phyloP scores from a whole-genome alignment of 495 filamentous ascomycete species.

The Neurospora sp. region DNA sequence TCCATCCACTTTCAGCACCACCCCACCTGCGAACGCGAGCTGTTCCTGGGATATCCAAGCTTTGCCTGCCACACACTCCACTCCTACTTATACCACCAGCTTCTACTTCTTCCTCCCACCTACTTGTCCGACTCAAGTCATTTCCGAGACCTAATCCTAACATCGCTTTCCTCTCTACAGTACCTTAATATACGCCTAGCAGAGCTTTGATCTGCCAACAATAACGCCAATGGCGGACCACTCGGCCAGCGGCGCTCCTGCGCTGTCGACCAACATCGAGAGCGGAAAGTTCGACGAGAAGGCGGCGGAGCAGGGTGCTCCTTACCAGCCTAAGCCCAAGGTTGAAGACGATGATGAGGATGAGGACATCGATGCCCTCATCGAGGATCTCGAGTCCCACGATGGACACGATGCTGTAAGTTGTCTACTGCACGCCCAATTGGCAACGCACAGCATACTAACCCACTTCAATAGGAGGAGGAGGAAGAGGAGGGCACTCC shows the following conservation, averaged over 20 bases:
- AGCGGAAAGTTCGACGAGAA: constrained; percentile 49
- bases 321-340: constrained; percentile 21
- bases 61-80: background rate
- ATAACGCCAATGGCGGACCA: constrained; percentile 37
- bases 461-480: constrained; percentile 26
- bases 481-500: constrained; percentile 45
- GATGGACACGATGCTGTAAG: constrained; percentile 47
- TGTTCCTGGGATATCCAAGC: background rate
- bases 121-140: background rate
- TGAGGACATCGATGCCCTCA: constrained; percentile 70
- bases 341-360: constrained; percentile 49
- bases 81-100: constrained; percentile 1
- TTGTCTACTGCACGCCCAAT: background rate
- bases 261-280: constrained; percentile 45
- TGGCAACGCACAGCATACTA: constrained; percentile 4
- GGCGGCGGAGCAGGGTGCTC: constrained; percentile 21
- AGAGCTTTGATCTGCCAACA: constrained; percentile 26
- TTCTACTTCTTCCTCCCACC: background rate
- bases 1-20: background rate
- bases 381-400: constrained; percentile 70
- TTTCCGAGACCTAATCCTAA: background rate
- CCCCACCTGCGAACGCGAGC: background rate
- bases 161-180: background rate
- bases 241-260: constrained; percentile 34
- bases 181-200: constrained; percentile 11